Evolutionary conservation across 176 grass and related monocot genomes (phyloP).

Genomic region (Poa annua): DNA sequence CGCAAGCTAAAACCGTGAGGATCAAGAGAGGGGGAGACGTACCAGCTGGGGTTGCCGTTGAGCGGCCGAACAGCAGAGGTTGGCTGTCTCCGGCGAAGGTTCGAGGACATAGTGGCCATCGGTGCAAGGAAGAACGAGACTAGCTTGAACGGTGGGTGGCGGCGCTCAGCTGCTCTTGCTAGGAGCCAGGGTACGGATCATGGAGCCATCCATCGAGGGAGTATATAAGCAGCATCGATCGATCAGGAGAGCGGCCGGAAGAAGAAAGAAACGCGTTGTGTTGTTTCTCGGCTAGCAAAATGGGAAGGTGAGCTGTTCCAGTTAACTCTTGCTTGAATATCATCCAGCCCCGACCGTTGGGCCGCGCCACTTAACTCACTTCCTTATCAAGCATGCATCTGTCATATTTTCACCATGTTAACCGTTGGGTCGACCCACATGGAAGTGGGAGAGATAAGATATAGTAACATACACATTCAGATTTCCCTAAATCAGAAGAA

Average conservation of each 20-base stretch:
- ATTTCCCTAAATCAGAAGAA: too few relatives aligned
- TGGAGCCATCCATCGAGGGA: not conserved
- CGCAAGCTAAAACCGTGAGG: not conserved
- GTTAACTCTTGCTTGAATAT: not conserved
- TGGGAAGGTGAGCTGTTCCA: not conserved
- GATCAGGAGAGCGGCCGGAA: too few relatives aligned
- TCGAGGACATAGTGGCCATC: constrained; percentile 7
- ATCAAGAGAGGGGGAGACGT: not conserved
- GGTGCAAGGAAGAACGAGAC: not conserved
- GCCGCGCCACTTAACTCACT: not conserved
- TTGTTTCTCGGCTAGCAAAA: not conserved
- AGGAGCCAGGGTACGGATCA: not conserved
- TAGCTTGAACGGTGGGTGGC: not conserved
- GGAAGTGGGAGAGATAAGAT: too few relatives aligned
- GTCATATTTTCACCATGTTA: too few relatives aligned
- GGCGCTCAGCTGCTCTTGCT: not conserved
- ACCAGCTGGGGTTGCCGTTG: not conserved
- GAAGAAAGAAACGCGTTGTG: not conserved
- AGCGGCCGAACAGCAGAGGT: not conserved
- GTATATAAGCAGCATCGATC: not conserved
- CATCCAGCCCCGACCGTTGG: not conserved
- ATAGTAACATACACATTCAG: too few relatives aligned
- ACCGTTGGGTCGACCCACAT: too few relatives aligned
- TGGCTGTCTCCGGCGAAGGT: not conserved
- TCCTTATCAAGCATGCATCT: not conserved